phyloP scores from a whole-genome alignment of 164 flowering plant genomes.

The Kingdonia uniflora region DNA sequence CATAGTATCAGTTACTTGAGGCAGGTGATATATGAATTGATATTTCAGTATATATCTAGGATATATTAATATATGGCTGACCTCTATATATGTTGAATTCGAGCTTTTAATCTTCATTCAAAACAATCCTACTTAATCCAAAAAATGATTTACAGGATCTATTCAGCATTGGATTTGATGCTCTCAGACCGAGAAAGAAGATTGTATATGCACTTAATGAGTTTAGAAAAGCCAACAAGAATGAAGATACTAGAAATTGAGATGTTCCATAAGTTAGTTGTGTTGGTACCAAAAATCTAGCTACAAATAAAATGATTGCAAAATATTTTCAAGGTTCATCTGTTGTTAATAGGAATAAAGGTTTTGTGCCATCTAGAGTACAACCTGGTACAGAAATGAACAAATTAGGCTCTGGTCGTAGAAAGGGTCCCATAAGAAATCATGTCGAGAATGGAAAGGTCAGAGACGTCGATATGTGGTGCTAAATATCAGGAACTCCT shows the following conservation, averaged over 20 bases:
- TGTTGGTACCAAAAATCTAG: constrained; percentile 19
- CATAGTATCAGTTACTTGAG: no score
- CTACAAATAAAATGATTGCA: constrained; percentile 73
- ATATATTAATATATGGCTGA: no score
- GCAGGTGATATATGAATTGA: no score
- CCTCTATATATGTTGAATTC: neutral
- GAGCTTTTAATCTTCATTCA: neutral
- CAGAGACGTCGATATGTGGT: constrained; percentile 68
- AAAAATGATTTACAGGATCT: constrained; percentile 51
- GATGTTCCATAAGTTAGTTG: constrained; percentile 14
- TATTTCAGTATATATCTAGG: no score
- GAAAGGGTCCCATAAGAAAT: constrained; percentile 16
- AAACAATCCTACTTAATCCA: neutral
- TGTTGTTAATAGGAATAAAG: constrained; percentile 19
- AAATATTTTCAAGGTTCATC: constrained; percentile 55
- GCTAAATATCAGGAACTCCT: constrained; percentile 84
- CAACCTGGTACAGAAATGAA: constrained; percentile 13
- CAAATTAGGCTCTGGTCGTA: constrained; percentile 17
- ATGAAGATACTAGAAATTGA: constrained; percentile 10
- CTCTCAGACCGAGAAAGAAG: constrained; percentile 93
- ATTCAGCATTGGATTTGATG: constrained; percentile 52
- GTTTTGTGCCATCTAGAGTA: constrained; percentile 6
- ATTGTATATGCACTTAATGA: constrained; percentile 57
- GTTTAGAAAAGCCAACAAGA: constrained; percentile 27
- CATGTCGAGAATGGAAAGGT: constrained; percentile 21